Evolutionary conservation across 2,329 filamentous ascomycete species (phyloP).

Genomic region (Didymella exigua): DNA sequence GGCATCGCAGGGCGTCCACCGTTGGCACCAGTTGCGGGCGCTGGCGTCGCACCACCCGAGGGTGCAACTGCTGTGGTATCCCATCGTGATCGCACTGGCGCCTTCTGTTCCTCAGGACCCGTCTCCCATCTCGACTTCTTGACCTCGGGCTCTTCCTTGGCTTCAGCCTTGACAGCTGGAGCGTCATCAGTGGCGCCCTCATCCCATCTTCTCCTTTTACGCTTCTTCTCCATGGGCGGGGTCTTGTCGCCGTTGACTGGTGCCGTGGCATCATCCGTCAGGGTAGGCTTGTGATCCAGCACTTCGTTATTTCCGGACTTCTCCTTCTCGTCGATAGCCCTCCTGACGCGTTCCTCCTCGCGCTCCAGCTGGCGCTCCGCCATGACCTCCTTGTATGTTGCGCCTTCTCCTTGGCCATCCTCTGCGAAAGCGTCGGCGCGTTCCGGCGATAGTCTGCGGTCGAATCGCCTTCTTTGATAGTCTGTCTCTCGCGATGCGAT

Average conservation of each 20-base stretch:
- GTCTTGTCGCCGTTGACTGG: constrained; percentile 75
- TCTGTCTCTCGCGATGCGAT: constrained; percentile 94
- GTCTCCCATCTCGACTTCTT: constrained; percentile 75
- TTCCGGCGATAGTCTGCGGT: constrained; percentile 81
- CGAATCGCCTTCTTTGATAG: constrained; percentile 94
- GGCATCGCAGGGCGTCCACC: constrained; percentile 29
- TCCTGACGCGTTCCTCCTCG: constrained; percentile 86
- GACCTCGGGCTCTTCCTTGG: constrained; percentile 26
- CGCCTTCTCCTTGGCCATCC: constrained; percentile 73
- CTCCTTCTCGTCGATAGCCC: constrained; percentile 78
- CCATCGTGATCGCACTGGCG: constrained; percentile 43
- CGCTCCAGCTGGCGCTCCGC: constrained; percentile 85
- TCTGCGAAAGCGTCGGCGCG: constrained; percentile 84
- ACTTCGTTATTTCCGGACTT: constrained; percentile 64
- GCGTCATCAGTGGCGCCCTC: constrained; percentile 60
- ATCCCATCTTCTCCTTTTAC: constrained; percentile 94
- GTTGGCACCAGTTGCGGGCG: constrained; percentile 28
- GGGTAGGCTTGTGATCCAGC: constrained; percentile 71
- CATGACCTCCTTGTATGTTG: constrained; percentile 91
- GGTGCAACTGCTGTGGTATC: constrained; percentile 41
- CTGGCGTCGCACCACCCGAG: constrained; percentile 28
- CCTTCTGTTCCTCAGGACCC: constrained; percentile 54
- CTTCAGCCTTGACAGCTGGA: constrained; percentile 25
- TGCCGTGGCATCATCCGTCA: constrained; percentile 68
- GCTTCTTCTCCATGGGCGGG: constrained; percentile 65